phyloP scores from a whole-genome alignment of 305 asterid genomes.

The Andrographis paniculata region DNA sequence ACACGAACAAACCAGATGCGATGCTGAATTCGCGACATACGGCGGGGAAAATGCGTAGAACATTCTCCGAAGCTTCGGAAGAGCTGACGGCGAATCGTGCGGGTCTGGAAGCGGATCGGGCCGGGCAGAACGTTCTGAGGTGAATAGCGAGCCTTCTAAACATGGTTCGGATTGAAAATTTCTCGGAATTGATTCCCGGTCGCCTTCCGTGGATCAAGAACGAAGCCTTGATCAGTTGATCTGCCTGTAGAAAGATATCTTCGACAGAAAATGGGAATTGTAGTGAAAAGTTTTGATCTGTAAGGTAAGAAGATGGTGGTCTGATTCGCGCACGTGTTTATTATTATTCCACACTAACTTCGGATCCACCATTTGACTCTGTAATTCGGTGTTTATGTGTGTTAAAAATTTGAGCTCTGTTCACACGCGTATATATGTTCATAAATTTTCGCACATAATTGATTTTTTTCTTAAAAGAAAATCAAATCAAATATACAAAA shows the following conservation, averaged over 20 bases:
- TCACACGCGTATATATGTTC: no score
- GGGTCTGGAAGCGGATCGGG: conserved; percentile 25
- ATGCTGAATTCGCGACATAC: conserved; percentile 25
- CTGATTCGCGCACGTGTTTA: not conserved
- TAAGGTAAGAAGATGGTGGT: no score
- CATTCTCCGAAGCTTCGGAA: conserved; percentile 23
- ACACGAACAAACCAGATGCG: conserved; percentile 34
- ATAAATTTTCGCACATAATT: no score
- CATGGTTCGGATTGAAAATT: conserved; percentile 31
- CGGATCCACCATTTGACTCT: conserved; percentile 19
- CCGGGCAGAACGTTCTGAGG: conserved; percentile 26
- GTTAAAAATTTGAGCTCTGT: no score
- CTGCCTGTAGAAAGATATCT: no score
- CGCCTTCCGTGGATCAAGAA: conserved; percentile 16
- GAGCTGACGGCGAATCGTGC: conserved; percentile 19
- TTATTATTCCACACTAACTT: conserved; percentile 6
- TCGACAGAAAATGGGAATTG: no score
- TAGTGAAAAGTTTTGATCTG: no score
- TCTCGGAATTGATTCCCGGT: conserved; percentile 26
- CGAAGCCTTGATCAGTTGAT: no score
- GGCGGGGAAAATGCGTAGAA: conserved; percentile 18
- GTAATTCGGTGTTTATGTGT: no score
- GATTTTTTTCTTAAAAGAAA: no score
- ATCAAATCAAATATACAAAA: no score
- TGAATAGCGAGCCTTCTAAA: conserved; percentile 37